These are phyloP conservation scores for Brassica cretica DNA, from an alignment of 345 rosid species.

Conservation along the genomic window DNA sequence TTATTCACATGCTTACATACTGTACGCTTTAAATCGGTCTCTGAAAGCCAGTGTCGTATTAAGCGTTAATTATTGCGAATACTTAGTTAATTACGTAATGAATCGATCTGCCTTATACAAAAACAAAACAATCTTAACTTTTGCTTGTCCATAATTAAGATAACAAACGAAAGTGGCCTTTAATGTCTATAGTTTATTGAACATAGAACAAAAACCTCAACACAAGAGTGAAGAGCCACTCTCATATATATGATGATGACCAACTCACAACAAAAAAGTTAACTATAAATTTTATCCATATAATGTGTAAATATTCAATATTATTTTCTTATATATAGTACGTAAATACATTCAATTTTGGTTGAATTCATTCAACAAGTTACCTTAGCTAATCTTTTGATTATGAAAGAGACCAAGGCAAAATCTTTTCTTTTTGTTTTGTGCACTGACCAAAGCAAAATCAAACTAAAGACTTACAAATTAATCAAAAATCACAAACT, in stretches of 20 bases:
- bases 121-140: slow-evolving; percentile 33
- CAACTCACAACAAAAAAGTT: no score
- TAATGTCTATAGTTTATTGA: slow-evolving; percentile 21
- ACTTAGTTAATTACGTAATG: slow-evolving; percentile 12
- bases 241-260: background rate
- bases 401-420: no score
- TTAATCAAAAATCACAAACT: slow-evolving; percentile 33
- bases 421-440: no score
- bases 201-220: slow-evolving; percentile 34
- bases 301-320: no score
- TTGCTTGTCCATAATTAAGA: slow-evolving; percentile 25
- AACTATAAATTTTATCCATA: no score
- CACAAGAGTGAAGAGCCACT: slow-evolving; percentile 36
- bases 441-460: background rate
- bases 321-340: no score
- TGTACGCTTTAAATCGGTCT: slow-evolving; percentile 38
- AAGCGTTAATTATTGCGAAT: slow-evolving; percentile 13
- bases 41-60: slow-evolving; percentile 43
- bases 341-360: no score
- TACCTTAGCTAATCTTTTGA: no score
- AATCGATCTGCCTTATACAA: slow-evolving; percentile 19
- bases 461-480: slow-evolving; percentile 20
- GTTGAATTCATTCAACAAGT: no score
- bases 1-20: slow-evolving; percentile 37
- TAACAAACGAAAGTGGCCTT: slow-evolving; percentile 21